phyloP scores from a whole-genome alignment of 2,329 filamentous ascomycete genomes.

The Geosmithia putterillii region DNA sequence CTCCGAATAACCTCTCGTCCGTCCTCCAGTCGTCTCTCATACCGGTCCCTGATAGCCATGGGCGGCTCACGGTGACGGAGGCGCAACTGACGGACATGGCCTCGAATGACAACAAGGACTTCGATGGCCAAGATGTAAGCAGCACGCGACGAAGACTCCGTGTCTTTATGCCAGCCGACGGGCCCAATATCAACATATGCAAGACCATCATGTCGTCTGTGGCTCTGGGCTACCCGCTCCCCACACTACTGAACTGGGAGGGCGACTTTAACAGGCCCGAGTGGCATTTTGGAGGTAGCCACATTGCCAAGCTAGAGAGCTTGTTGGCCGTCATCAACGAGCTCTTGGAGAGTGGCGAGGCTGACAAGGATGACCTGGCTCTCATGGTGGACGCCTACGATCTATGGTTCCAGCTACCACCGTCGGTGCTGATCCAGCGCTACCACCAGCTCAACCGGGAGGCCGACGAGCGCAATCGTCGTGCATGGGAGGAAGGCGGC shows the following conservation, averaged over 20 bases:
- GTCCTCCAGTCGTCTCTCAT: no score
- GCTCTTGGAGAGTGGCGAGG: constrained; percentile 9
- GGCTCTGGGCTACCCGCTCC: constrained; percentile 22
- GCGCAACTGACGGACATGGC: background rate
- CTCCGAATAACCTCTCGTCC: background rate
- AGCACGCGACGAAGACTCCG: constrained; percentile 13
- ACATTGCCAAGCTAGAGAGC: constrained; percentile 23
- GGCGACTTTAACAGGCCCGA: constrained; percentile 21
- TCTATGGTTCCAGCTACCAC: constrained; percentile 25
- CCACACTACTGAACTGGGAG: constrained; percentile 22
- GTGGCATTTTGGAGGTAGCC: constrained; percentile 24
- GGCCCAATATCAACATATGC: constrained; percentile 22
- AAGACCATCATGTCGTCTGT: constrained; percentile 24
- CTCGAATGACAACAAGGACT: background rate
- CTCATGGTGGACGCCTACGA: constrained; percentile 25
- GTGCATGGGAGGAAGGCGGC: constrained; percentile 9
- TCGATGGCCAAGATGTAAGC: background rate
- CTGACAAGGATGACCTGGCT: constrained; percentile 17
- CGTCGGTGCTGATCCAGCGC: constrained; percentile 20
- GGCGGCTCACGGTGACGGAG: background rate
- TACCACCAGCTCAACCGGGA: constrained; percentile 21
- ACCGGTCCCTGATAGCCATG: background rate
- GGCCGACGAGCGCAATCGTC: constrained; percentile 14
- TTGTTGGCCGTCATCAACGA: constrained; percentile 16
- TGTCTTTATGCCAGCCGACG: constrained; percentile 25